phyloP scores from a whole-genome alignment of 148 eudicot genomes.

The Spergularia marina region DNA sequence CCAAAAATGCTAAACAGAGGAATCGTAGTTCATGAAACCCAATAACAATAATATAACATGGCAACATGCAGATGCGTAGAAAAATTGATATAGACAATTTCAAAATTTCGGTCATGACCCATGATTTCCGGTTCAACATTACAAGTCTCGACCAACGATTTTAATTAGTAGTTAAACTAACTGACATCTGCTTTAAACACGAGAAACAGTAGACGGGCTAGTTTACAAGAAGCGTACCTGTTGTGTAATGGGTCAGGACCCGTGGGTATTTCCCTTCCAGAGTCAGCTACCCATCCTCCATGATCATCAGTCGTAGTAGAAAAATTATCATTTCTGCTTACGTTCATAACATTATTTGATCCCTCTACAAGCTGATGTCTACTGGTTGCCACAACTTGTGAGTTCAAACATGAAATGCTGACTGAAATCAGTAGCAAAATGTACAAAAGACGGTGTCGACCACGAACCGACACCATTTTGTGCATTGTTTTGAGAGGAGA shows the following conservation, averaged over 20 bases:
- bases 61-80: too few relatives aligned
- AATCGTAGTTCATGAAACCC: too few relatives aligned
- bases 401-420: slow-evolving; percentile 26
- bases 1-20: too few relatives aligned
- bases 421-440: slow-evolving; percentile 20
- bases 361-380: slow-evolving; percentile 2
- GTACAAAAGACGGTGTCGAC: slow-evolving; percentile 9
- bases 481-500: not conserved
- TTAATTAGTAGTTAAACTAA: not conserved
- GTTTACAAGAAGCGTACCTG: slow-evolving; percentile 24
- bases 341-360: slow-evolving; percentile 3
- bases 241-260: slow-evolving; percentile 60
- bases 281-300: slow-evolving; percentile 39
- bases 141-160: too few relatives aligned
- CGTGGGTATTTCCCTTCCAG: slow-evolving; percentile 45
- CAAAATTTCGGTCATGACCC: too few relatives aligned
- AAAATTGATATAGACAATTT: too few relatives aligned
- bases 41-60: too few relatives aligned
- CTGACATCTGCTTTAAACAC: not conserved
- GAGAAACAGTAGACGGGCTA: not conserved
- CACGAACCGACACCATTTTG: slow-evolving; percentile 4
- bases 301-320: slow-evolving; percentile 17
- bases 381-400: slow-evolving; percentile 20
- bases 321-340: not conserved
- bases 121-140: too few relatives aligned